Percentiles rank a stretch among this genome's conserved stretches.
Evolutionary conservation across 2,329 filamentous ascomycete species (phyloP).

Genomic region (Ampelomyces quisqualis): DNA sequence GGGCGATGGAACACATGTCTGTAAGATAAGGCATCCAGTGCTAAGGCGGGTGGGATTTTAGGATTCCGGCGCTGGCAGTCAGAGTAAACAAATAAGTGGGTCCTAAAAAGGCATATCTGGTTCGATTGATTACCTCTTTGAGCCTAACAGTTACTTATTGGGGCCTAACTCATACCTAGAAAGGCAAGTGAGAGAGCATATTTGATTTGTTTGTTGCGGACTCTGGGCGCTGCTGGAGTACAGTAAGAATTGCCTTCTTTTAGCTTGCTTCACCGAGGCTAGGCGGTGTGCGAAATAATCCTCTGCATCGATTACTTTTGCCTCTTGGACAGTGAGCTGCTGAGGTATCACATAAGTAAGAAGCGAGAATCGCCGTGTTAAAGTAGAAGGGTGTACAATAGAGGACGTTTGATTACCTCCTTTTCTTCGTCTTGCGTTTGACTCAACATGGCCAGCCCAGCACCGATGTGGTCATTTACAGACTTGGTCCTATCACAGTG

Average conservation of each 20-base stretch:
- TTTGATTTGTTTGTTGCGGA: too few species aligned
- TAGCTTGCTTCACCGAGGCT: background rate
- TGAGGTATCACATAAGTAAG: slow-evolving; percentile 1
- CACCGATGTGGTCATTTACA: slow-evolving; percentile 1
- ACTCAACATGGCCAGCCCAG: background rate
- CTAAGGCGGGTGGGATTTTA: background rate
- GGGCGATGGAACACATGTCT: background rate
- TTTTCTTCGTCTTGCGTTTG: background rate
- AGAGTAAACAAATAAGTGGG: too few species aligned
- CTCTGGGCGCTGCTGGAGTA: background rate
- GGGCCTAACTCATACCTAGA: too few species aligned
- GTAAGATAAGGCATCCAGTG: background rate
- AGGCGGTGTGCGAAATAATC: background rate
- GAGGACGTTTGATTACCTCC: background rate
- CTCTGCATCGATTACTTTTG: background rate
- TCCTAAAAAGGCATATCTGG: too few species aligned
- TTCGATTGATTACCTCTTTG: too few species aligned
- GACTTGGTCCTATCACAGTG: slow-evolving; percentile 1
- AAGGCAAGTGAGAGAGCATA: too few species aligned
- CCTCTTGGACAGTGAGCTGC: too few species aligned
- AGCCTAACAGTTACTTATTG: too few species aligned
- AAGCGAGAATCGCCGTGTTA: background rate
- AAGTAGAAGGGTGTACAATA: background rate
- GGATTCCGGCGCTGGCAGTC: too few species aligned
- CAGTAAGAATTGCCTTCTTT: background rate